Evolutionary conservation across 2,329 filamentous ascomycete species (phyloP).

Genomic region (Colletotrichum cereale): DNA sequence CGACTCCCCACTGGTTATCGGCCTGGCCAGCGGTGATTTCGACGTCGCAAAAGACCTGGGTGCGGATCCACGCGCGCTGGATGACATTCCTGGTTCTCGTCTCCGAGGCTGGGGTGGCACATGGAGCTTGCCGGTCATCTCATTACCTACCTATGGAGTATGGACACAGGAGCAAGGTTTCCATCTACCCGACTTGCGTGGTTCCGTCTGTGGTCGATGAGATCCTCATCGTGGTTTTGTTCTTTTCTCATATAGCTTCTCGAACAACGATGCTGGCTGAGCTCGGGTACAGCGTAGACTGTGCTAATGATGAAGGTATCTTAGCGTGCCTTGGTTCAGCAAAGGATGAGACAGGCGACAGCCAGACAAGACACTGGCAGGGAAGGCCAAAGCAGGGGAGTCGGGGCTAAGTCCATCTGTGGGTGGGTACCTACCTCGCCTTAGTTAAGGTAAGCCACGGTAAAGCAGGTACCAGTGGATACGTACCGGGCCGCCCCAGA

Average conservation of each 20-base stretch:
- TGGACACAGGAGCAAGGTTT: not conserved
- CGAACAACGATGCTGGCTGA: not conserved
- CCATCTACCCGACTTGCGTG: not conserved
- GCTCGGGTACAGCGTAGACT: not conserved
- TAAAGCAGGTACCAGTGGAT: constrained; percentile 37
- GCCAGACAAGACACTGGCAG: not conserved
- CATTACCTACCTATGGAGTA: not conserved
- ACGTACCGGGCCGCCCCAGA: constrained; percentile 26
- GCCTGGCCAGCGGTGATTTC: constrained; percentile 36
- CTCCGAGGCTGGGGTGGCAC: constrained; percentile 4
- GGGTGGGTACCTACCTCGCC: not conserved
- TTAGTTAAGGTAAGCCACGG: constrained; percentile 31
- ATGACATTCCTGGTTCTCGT: constrained; percentile 11
- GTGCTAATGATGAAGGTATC: not conserved
- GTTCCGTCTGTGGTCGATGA: not conserved
- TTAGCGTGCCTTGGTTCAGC: not conserved
- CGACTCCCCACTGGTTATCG: constrained; percentile 24
- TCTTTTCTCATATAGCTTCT: not conserved
- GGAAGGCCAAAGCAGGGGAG: not conserved
- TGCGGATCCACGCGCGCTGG: constrained; percentile 29
- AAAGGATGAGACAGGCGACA: constrained; percentile 15
- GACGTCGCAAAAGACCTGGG: constrained; percentile 29
- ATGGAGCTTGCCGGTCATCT: not conserved
- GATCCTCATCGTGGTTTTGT: not conserved
- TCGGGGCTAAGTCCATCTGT: not conserved